Base-by-base conservation (phyloP, 2,329 filamentous ascomycete genomes). In the Diaporthe ampelina region DNA sequence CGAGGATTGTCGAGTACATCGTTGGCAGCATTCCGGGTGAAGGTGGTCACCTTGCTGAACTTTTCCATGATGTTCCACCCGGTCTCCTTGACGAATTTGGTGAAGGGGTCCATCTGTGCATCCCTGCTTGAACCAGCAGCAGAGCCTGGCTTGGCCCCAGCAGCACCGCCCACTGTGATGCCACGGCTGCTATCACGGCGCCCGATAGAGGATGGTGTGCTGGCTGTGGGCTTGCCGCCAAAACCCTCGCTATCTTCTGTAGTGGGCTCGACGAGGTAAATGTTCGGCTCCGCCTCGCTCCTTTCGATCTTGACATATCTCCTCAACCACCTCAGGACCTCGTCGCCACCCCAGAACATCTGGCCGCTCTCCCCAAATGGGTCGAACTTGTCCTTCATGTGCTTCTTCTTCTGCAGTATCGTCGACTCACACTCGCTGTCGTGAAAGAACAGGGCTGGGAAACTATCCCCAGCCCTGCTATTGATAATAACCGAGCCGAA, bases 331-430 rank as follows among this genome's bases (percentile, higher is more conserved):
- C 95, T 89, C 63, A 99, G 82, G 0, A 98, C 94, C 84, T 99
- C 96, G 81, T 99, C 97, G 7, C 97, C 97, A 73, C 97, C 97
- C 97, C 97, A 99, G 81, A 98, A 98, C 88, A 98, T 93, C 81
- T 94, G 91, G 0, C 96, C 96, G 76, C 89, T 89, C 76, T 95
- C 94, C 21, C 93, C 92, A 82, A 98, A 98, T 0, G 95, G 95
- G 79, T 98, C 95, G 79, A 99, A 98, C 57, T 87, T 94, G 78
- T 98, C 95, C 76, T 90, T 90, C 0, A 95, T 91, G 70, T 94
- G 87, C 84, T 93, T 94, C 88, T 97, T 97, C 85, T 97, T 95
- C 83, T 98, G 96, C 73, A 97, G 84, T 29, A 98, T 97, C 0
- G 97, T 99, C 70, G 94, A 97, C 84, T 98, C 94, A 80, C 97